A percentile compares a stretch with the other conserved stretches of the same genome.
These are phyloP conservation scores for Conoideocrella luteorostrata DNA, from an alignment of 2,329 filamentous ascomycete genomes.

Conservation along the genomic window DNA sequence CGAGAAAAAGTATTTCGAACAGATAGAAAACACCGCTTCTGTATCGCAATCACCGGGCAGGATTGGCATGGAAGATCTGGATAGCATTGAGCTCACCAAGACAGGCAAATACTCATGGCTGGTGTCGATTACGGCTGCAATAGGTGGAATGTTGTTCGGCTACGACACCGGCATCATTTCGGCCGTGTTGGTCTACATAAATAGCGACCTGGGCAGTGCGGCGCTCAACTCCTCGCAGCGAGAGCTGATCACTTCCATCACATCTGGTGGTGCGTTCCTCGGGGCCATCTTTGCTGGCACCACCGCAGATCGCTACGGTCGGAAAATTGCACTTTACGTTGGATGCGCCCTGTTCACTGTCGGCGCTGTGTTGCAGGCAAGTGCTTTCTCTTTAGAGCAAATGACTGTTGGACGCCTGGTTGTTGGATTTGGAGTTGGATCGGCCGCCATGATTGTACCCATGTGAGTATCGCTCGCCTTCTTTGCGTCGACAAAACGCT, in stretches of 20 bases:
- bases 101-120: conserved; percentile 20
- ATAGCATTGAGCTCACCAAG: conserved; percentile 18
- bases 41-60: conserved; percentile 2
- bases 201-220: conserved; percentile 35
- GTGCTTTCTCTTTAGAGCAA: conserved; percentile 19
- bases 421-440: conserved; percentile 42
- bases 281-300: conserved; percentile 21
- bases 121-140: conserved; percentile 20
- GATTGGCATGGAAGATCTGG: conserved; percentile 19
- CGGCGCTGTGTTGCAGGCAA: conserved; percentile 20
- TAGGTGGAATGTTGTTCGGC: conserved; percentile 32
- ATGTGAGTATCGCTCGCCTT: conserved; percentile 14
- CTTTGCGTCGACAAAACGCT: too few species aligned
- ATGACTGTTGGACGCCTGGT: conserved; percentile 31
- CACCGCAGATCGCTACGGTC: conserved; percentile 19
- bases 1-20: background rate
- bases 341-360: conserved; percentile 20
- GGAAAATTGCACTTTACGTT: conserved; percentile 21
- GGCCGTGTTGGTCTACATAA: conserved; percentile 22
- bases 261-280: conserved; percentile 30
- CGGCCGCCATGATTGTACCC: conserved; percentile 38
- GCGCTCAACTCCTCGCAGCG: conserved; percentile 26
- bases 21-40: background rate
- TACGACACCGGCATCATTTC: conserved; percentile 33
- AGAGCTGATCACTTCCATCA: conserved; percentile 46